These are phyloP conservation scores for Lactarius akahatsu DNA, from an alignment of 768 basidiomycete species.

Conservation along the genomic window DNA sequence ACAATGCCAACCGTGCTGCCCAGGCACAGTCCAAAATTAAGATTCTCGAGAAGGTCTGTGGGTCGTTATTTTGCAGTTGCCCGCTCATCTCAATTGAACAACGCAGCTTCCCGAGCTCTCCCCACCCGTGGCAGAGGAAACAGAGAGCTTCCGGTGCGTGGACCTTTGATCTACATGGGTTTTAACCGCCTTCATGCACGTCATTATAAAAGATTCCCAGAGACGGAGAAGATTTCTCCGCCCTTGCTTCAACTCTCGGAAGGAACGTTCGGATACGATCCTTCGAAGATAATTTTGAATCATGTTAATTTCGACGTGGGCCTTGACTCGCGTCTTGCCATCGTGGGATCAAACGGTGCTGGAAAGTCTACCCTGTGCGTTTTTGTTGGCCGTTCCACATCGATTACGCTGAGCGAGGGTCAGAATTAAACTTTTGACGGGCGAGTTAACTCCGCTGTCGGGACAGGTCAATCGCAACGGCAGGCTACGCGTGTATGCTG, in stretches of 20 bases:
- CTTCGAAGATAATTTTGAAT: slow-evolving; percentile 74
- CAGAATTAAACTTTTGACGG: slow-evolving; percentile 91
- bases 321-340: slow-evolving; percentile 90
- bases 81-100: neutral
- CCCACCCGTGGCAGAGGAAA: slow-evolving; percentile 90
- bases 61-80: neutral
- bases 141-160: slow-evolving; percentile 82
- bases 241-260: slow-evolving; percentile 91
- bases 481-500: slow-evolving; percentile 76
- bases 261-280: slow-evolving; percentile 84
- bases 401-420: neutral
- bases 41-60: slow-evolving; percentile 64
- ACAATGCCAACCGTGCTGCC: slow-evolving; percentile 92
- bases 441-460: slow-evolving; percentile 67
- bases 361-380: slow-evolving; percentile 93
- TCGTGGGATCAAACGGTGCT: slow-evolving; percentile 93
- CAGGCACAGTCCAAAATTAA: slow-evolving; percentile 81
- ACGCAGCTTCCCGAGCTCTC: slow-evolving; percentile 83
- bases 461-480: slow-evolving; percentile 92
- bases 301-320: slow-evolving; percentile 87
- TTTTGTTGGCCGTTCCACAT: neutral
- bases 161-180: neutral
- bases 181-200: neutral
- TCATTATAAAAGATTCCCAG: slow-evolving; percentile 66
- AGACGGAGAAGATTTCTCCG: slow-evolving; percentile 96